These are phyloP conservation scores for Epichloe festucae DNA, from an alignment of 2,329 filamentous ascomycete species.

Conservation along the genomic window DNA sequence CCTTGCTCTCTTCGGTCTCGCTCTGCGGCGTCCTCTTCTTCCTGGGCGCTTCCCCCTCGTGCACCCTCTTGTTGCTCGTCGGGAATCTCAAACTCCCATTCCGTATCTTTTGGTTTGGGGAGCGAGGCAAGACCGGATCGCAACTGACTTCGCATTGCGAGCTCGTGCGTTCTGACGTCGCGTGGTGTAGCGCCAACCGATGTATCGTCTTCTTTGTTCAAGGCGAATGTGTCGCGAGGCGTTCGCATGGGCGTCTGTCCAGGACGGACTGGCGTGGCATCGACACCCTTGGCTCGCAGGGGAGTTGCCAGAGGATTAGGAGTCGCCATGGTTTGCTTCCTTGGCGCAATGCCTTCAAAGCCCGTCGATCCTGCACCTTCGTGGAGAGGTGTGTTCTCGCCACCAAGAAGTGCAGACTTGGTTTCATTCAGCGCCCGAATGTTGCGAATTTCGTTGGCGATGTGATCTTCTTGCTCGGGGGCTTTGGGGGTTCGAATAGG, in stretches of 20 bases:
- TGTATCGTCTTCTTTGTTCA: constrained; percentile 62
- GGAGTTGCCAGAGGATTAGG: constrained; percentile 94
- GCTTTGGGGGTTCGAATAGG: constrained; percentile 88
- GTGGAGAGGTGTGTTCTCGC: constrained; percentile 81
- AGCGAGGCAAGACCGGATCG: constrained; percentile 64
- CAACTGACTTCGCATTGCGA: constrained; percentile 55
- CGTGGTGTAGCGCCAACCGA: constrained; percentile 62
- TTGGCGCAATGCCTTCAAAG: constrained; percentile 72
- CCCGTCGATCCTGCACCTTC: constrained; percentile 75
- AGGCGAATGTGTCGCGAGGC: constrained; percentile 71
- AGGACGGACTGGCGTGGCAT: constrained; percentile 53
- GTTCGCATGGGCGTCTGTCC: constrained; percentile 80
- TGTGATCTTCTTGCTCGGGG: constrained; percentile 83
- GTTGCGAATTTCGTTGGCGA: constrained; percentile 93
- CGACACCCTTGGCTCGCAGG: constrained; percentile 51
- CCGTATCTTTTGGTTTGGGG: constrained; percentile 82
- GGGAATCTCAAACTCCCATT: constrained; percentile 88
- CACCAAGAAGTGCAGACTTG: constrained; percentile 82
- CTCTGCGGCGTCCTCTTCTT: constrained; percentile 51
- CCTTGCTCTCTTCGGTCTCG: constrained; percentile 68
- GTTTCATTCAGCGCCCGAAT: constrained; percentile 86
- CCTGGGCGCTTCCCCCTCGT: constrained; percentile 33
- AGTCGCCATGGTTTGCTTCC: constrained; percentile 71
- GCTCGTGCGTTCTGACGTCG: constrained; percentile 60
- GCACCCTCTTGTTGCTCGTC: constrained; percentile 59